Evolutionary conservation across 2,329 filamentous ascomycete species (phyloP), one percentile per base, ranked within the genome.

Genomic region (Colletotrichum coccodes): DNA sequence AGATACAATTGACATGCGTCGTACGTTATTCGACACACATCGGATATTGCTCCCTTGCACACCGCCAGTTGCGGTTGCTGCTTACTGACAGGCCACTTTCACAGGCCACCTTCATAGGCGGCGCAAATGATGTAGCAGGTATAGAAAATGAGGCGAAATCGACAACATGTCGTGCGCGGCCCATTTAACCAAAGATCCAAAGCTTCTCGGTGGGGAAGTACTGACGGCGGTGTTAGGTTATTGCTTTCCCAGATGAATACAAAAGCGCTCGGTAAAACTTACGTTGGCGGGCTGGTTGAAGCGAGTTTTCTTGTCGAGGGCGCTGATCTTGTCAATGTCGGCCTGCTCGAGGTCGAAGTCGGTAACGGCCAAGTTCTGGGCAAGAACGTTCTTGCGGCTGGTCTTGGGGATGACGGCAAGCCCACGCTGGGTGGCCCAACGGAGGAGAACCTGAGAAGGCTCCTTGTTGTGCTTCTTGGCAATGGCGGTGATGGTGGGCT

Each of bases 331-430:
- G 71, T 91, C 83, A 65, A 96, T 82, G 68, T 95, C 94, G 44
- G 84, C 83, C 75, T 90, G 79, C 30, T 86, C 84, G 38, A 95
- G 82, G 74, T 94, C 86, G 77, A 93, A 95, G 71, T 81, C 82
- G 71, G 84, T 87, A 71, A 90, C 88, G 73, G 90, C 87, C 72
- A 95, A 81, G 82, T 94, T 94, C 83, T 91, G 84, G 67, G 82
- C 78, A 78, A 94, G 85, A 72, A 83, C 72, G 26, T 77, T 83
- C 71, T 72, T 76, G 72, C 79, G 86, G 81, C 80, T 91, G 71
- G 87, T 91, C 88, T 95, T 95, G 74, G 93, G 93, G 75, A 96
- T 96, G 74, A 96, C 92, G 54, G 93, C 92, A 64, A 96, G 84
- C 36, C 90, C 90, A 58, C 92, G 87, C 86, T 97, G 94, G 18